phyloP scores from a whole-genome alignment of 176 grass and related monocot species.

The Eragrostis nindensis region DNA sequence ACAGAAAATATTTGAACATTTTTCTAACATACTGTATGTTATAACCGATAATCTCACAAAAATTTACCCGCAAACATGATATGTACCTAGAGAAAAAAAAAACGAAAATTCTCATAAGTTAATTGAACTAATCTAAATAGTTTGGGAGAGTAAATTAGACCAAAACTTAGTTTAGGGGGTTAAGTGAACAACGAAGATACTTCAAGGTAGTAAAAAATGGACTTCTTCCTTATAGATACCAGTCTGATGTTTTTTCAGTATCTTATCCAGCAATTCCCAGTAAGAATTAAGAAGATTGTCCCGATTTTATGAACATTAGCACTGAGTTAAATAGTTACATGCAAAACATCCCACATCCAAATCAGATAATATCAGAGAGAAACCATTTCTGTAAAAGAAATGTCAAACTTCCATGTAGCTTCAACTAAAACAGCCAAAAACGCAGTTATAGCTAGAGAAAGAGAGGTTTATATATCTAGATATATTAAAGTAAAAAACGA shows the following conservation, averaged over 20 bases:
- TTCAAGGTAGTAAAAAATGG: too few relatives aligned
- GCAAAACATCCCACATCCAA: neutral
- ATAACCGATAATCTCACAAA: too few relatives aligned
- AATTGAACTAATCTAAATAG: too few relatives aligned
- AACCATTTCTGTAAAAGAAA: slow-evolving; percentile 11
- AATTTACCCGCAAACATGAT: too few relatives aligned
- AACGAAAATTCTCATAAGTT: too few relatives aligned
- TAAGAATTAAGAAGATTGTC: neutral
- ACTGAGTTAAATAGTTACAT: neutral
- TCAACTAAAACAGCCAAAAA: neutral
- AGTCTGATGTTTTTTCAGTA: neutral
- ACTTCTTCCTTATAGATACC: neutral
- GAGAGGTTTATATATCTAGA: neutral
- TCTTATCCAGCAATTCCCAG: neutral
- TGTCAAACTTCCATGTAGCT: slow-evolving; percentile 19
- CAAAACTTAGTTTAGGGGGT: too few relatives aligned
- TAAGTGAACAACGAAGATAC: too few relatives aligned
- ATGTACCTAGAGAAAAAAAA: too few relatives aligned
- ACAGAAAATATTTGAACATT: too few relatives aligned
- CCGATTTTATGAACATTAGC: too few relatives aligned
- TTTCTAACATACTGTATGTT: too few relatives aligned
- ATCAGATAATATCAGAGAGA: neutral
- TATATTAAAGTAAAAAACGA: slow-evolving; percentile 14
- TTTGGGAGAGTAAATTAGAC: too few relatives aligned
- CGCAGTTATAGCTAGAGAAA: slow-evolving; percentile 1